phyloP scores from a whole-genome alignment of 257 asterid species.

The Fraxinus anomala region DNA sequence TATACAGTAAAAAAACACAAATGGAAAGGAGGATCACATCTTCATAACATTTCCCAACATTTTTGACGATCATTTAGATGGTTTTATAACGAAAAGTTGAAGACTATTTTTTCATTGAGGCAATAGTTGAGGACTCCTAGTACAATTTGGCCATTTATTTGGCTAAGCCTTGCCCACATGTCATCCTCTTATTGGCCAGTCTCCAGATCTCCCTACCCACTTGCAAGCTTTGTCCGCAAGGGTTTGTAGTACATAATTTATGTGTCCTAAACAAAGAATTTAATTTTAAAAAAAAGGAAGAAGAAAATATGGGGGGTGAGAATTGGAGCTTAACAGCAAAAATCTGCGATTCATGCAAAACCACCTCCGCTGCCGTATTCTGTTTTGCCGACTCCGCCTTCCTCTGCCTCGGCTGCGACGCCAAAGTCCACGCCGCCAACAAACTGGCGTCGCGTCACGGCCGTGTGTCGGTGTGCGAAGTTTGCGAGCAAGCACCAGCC shows the following conservation, averaged over 20 bases:
- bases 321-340: constrained; percentile 67
- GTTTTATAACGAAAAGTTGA: neutral
- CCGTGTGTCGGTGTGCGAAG: constrained; percentile 80
- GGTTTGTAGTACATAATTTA: constrained; percentile 12
- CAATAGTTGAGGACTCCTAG: neutral
- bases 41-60: too few species aligned
- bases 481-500: constrained; percentile 89
- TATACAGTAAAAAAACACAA: too few species aligned
- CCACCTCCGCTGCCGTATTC: constrained; percentile 56
- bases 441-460: constrained; percentile 80
- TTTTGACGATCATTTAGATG: too few species aligned
- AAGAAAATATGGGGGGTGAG: constrained; percentile 48
- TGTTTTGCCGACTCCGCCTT: constrained; percentile 83
- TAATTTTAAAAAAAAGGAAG: neutral
- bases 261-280: constrained; percentile 17
- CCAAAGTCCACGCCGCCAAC: constrained; percentile 72
- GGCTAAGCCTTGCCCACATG: constrained; percentile 51
- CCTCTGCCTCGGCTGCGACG: constrained; percentile 67
- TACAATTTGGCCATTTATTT: constrained; percentile 18
- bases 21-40: too few species aligned
- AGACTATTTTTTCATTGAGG: neutral
- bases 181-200: constrained; percentile 31
- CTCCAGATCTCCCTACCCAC: constrained; percentile 40
- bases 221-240: neutral
- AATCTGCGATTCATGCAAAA: constrained; percentile 72